Base-by-base conservation (phyloP, 2,329 filamentous ascomycete species). In the Metarhizium anisopliae region DNA sequence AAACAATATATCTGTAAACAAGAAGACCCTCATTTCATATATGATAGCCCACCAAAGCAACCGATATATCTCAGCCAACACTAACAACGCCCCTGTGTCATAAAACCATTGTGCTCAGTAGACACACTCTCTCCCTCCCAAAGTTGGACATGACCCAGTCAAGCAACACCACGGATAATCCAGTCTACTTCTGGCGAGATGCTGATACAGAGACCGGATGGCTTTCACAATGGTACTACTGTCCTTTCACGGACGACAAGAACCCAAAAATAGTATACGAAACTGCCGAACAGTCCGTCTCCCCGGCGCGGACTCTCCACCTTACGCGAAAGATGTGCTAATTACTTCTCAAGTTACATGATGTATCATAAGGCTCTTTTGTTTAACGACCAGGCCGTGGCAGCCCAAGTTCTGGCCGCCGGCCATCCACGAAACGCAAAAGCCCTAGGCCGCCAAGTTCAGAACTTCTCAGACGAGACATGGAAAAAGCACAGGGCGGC, bases 181-280 rank as follows among this genome's bases (percentile, higher is more conserved):
- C 63, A 6, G 53, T 76, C n/a, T 80, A 72, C 66, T 80, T 80
- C 63, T 80, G 74, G 74, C 68, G 71, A 30, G 74, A 77, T 50
- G 72, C 71, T 14, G 74, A 81, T 56, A 60, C 68, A 1, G 64
- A 68, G 2, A 70, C 77, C 36, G 82, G 81, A 45, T 84, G 76
- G 68, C 73, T 87, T n/a, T 82, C 78, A 0, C 83, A 87, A 68
- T 87, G 83, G 83, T 83, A 81, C 63, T 62, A 69, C 52, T 75
- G 70, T 18, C 68, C 74, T 2, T 86, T 84, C 62, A 69, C 56
- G 42, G 71, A 74, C 53, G 70, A 71, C 4, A 56, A 65, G 2
- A 66, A 69, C 51, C 61, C 65, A 3, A 60, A 61, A 6, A 68
- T 69, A 42, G 66, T 72, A 13, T 82, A 77, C 62, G 66, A 67